Base-by-base conservation (phyloP, 2,329 filamentous ascomycete species). In the Phaeoacremonium minimum region DNA sequence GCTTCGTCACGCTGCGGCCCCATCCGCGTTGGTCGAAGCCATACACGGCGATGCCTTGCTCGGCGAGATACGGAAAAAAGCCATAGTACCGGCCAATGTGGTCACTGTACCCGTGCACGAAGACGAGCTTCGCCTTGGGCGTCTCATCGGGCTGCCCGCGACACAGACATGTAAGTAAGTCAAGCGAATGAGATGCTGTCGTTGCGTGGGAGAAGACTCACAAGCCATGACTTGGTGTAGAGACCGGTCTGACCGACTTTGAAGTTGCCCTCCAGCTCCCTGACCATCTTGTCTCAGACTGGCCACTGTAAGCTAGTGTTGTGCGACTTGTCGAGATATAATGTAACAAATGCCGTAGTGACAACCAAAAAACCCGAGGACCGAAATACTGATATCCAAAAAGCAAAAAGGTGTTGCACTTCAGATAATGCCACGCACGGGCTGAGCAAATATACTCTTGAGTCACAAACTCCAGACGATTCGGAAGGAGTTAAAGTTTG, bases 41-140 rank as follows among this genome's bases (percentile, higher is more conserved):
- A 52, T 84, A 77, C 32, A 87, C 75, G 51, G 86, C 80, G 50
- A 96, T 89, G 43, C 85, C 86, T 36, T 73, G 73, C 9, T 69
- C 64, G 15, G 85, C 83, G 32, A 96, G 74, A 12, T 64, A 66
- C 6, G 80, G 73, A 63, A 93, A 91, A 52, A 95, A 75, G 37
- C 73, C 71, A 54, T 80, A 75, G 65, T 95, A 94, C 40, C 80
- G 77, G 60, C 85, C 80, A 58, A 85, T 68, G 60, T 94, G 87
- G 61, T 95, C 90, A 58, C 80, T 88, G 71, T 90, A 96, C 51
- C 90, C 90, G 64, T 96, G 90, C 45, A 96, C 67, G 61, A 94
- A 85, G 50, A 93, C 71, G 33, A 95, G 60, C 47, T 85, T 85
- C 22, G 89, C 89, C 51, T 74, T 76, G 37, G 74, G 61, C 11